phyloP scores from a whole-genome alignment of 2,329 filamentous ascomycete genomes.

The Epichloe typhina region DNA sequence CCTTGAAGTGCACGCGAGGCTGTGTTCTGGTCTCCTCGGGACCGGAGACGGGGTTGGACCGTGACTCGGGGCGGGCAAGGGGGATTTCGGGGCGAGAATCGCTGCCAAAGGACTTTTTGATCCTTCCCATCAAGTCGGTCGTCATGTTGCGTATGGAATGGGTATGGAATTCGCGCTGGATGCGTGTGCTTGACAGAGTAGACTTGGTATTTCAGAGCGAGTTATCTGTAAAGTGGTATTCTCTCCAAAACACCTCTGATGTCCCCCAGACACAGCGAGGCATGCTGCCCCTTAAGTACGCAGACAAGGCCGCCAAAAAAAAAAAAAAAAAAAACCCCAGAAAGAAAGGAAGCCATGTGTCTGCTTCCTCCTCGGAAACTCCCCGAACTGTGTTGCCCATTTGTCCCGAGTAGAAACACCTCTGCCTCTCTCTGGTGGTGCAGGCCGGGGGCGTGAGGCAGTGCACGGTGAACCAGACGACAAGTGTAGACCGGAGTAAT shows the following conservation, averaged over 20 bases:
- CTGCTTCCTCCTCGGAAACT: not conserved
- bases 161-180: too few species aligned
- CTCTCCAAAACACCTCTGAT: not conserved
- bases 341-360: not conserved
- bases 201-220: not conserved
- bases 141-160: not conserved
- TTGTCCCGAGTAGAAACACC: not conserved
- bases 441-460: not conserved
- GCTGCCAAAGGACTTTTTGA: constrained; percentile 3
- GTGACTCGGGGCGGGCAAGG: constrained; percentile 1
- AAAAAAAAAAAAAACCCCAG: too few species aligned
- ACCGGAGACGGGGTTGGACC: constrained; percentile 1
- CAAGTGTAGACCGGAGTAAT: not conserved
- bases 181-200: too few species aligned
- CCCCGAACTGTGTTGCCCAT: not conserved
- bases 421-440: not conserved
- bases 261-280: not conserved
- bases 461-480: not conserved
- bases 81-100: constrained; percentile 3
- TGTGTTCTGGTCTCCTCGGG: constrained; percentile 1
- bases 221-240: not conserved
- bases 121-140: constrained; percentile 2
- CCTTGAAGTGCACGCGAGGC: constrained; percentile 1
- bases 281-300: not conserved
- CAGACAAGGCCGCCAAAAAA: not conserved